Base-by-base conservation (phyloP, 2,329 filamentous ascomycete genomes). In the Aureobasidium lini region DNA sequence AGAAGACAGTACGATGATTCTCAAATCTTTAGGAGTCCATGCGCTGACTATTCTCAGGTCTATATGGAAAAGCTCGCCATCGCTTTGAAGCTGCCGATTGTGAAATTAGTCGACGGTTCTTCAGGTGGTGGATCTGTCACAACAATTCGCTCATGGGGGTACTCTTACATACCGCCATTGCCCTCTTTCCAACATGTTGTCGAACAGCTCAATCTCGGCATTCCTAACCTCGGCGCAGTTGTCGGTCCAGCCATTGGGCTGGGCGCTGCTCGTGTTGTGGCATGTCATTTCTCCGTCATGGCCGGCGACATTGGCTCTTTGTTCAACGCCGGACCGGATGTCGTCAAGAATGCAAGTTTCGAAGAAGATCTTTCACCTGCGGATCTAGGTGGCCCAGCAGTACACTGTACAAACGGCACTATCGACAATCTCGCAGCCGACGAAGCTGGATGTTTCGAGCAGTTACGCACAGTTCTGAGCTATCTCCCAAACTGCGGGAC, bases 251-350 rank as follows among this genome's bases (percentile, higher is more conserved):
- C 84, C 0, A 84, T 86, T 62, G 84, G 84, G 0, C 72, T 86
- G 2, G 84, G 84, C 7, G 83, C 84, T 3, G 83, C 84, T 1
- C 72, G 84, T 42, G 82, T 85, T 0, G 81, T 84, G 1, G 76
- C 78, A 1, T 85, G 82, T 47, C 84, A 86, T 66, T 87, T 86
- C 66, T 83, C 79, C 1, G 84, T 86, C 36, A 86, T 86, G 84
- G 83, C 84, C 3, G 82, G 73, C 4, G 82, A 86, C 66, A 75
- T 87, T 1, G 84, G 84, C 0, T 76, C 77, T 1, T 66, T 86
- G 28, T 85, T 87, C 66, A 86, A 86, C 66, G 84, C 84, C 6
- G 84, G 84, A 0, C 83, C 84, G 0, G 80, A 81, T 61, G 83
- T 86, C 0, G 84, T 86, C 16, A 80, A 81, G 50, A 73, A 78